A percentile compares a stretch with the other conserved stretches of the same genome.
phyloP scores from a whole-genome alignment of 2,329 filamentous ascomycete genomes.

The Ophioceras dolichostomum region DNA sequence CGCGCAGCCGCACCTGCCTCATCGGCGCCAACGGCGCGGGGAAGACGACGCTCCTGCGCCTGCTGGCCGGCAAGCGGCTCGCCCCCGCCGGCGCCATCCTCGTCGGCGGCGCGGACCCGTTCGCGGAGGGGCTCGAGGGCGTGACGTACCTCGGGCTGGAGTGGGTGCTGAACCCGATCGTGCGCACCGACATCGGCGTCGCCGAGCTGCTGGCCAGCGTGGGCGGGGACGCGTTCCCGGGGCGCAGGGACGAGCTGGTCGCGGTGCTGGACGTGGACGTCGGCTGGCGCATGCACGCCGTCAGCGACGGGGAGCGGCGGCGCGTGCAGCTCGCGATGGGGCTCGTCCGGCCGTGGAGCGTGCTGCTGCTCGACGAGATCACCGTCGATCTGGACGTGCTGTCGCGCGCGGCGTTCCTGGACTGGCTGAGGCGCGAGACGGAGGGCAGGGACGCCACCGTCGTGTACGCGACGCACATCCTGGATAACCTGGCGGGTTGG shows the following conservation, averaged over 20 bases:
- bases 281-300: constrained; percentile 89
- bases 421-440: constrained; percentile 79
- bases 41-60: constrained; percentile 50
- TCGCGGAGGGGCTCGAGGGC: constrained; percentile 79
- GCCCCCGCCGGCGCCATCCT: constrained; percentile 63
- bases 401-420: constrained; percentile 71
- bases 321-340: constrained; percentile 96
- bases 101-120: constrained; percentile 79
- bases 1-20: constrained; percentile 75
- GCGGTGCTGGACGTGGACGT: constrained; percentile 84
- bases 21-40: constrained; percentile 72
- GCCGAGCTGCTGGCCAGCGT: constrained; percentile 73
- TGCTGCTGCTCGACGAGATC: constrained; percentile 88
- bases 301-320: constrained; percentile 82
- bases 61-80: constrained; percentile 90
- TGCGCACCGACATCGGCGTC: constrained; percentile 89
- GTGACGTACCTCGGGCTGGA: constrained; percentile 96
- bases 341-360: constrained; percentile 77
- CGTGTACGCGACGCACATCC: constrained; percentile 93
- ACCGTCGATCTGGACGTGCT: constrained; percentile 93
- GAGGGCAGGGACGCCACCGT: constrained; percentile 74
- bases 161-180: constrained; percentile 96
- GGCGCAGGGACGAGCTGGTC: constrained; percentile 76
- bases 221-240: constrained; percentile 73
- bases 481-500: constrained; percentile 92